phyloP scores from a whole-genome alignment of 345 rosid genomes.

The Lepidium didymum region DNA sequence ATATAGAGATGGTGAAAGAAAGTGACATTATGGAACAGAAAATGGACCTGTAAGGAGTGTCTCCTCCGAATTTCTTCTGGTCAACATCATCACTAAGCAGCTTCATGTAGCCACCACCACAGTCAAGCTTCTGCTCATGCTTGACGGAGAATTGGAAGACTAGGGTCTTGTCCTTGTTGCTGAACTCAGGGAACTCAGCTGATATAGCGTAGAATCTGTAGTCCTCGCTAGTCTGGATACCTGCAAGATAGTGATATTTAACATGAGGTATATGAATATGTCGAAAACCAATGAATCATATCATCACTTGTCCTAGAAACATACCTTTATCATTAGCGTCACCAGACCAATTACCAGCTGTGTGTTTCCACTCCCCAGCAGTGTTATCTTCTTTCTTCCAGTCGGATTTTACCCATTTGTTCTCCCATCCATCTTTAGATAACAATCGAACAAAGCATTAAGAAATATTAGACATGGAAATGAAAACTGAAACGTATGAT shows the following conservation, averaged over 20 bases:
- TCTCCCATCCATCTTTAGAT: slow-evolving; percentile 88
- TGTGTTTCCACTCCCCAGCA: slow-evolving; percentile 94
- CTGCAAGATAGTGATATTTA: slow-evolving; percentile 24
- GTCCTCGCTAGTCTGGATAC: slow-evolving; percentile 96
- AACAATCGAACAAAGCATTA: not conserved
- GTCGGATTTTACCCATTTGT: slow-evolving; percentile 80
- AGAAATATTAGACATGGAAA: not conserved
- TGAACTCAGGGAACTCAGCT: slow-evolving; percentile 85
- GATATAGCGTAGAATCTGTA: slow-evolving; percentile 97
- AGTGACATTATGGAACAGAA: not conserved
- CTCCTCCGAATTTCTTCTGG: slow-evolving; percentile 96
- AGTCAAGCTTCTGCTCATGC: slow-evolving; percentile 99
- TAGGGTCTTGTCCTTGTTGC: slow-evolving; percentile 83
- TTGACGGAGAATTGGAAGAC: slow-evolving; percentile 96
- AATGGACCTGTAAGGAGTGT: slow-evolving; percentile 83
- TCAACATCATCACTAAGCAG: slow-evolving; percentile 77
- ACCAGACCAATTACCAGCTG: slow-evolving; percentile 94
- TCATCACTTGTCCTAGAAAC: not conserved
- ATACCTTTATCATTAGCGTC: slow-evolving; percentile 85
- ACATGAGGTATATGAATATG: not conserved
- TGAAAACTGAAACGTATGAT: not conserved
- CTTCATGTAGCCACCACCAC: slow-evolving; percentile 99
- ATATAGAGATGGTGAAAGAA: not conserved
- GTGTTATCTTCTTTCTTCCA: slow-evolving; percentile 85
- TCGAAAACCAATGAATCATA: not conserved